phyloP scores from a whole-genome alignment of 495 filamentous ascomycete species.

The Acidiella bohemica region DNA sequence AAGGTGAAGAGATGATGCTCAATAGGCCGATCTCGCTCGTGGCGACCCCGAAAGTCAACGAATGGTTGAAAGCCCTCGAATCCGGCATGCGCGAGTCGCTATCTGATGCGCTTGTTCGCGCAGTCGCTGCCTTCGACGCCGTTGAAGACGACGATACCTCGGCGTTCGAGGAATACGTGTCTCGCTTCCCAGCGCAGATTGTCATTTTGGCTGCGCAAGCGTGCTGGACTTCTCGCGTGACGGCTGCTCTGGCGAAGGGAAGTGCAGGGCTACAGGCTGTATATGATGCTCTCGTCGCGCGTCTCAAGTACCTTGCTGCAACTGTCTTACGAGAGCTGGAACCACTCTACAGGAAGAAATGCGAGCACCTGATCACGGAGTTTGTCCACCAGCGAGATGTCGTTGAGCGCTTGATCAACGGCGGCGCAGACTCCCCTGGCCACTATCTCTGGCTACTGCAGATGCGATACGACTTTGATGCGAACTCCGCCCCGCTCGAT shows the following conservation, averaged over 20 bases:
- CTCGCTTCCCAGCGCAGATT: constrained; percentile 77
- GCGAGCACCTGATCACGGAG: constrained; percentile 96
- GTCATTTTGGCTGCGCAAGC: constrained; percentile 91
- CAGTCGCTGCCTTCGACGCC: constrained; percentile 58
- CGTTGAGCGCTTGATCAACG: constrained; percentile 66
- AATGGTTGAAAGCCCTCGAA: constrained; percentile 87
- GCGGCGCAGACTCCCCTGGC: constrained; percentile 58
- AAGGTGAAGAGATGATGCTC: constrained; percentile 77
- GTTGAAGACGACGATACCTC: constrained; percentile 49
- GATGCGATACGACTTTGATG: constrained; percentile 86
- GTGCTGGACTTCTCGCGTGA: constrained; percentile 79
- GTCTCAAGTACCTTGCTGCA: constrained; percentile 69
- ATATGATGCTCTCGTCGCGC: constrained; percentile 60
- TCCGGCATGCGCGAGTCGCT: constrained; percentile 87
- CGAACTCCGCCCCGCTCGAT: constrained; percentile 67
- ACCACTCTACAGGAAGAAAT: constrained; percentile 78
- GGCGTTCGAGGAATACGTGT: constrained; percentile 62
- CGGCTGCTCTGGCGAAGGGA: constrained; percentile 55
- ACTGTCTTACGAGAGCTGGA: constrained; percentile 88
- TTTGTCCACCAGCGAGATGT: constrained; percentile 93
- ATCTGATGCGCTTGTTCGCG: constrained; percentile 78
- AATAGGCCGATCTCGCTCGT: constrained; percentile 82
- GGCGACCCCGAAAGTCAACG: constrained; percentile 92
- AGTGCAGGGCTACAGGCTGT: constrained; percentile 52
- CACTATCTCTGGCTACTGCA: constrained; percentile 93